A percentile compares a stretch with the other conserved stretches of the same genome.
These are phyloP conservation scores for Arabidopsis arenosa DNA, from an alignment of 345 rosid genomes.

Conservation along the genomic window DNA sequence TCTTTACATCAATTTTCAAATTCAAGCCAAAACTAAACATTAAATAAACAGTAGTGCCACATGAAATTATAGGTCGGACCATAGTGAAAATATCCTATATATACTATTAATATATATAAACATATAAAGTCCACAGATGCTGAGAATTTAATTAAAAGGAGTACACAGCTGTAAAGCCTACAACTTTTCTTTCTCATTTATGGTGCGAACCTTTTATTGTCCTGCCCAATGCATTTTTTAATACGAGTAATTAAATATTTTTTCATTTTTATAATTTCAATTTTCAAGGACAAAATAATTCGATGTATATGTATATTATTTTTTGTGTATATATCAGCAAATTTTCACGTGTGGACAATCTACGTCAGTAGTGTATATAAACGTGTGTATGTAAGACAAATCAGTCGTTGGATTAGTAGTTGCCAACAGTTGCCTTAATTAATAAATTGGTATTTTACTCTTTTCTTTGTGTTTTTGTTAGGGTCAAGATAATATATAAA, in stretches of 20 bases:
- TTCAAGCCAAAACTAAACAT: constrained; percentile 8
- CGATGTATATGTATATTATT: constrained; percentile 15
- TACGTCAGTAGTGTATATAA: background rate
- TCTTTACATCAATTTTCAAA: constrained; percentile 4
- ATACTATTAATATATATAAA: constrained; percentile 30
- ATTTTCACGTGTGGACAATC: constrained; percentile 32
- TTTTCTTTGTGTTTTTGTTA: constrained; percentile 27
- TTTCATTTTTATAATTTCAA: constrained; percentile 27
- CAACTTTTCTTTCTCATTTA: constrained; percentile 46
- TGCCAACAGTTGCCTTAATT: constrained; percentile 39
- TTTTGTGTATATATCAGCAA: background rate
- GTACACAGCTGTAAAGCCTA: constrained; percentile 48
- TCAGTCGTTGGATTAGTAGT: constrained; percentile 45
- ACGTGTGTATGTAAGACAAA: constrained; percentile 38
- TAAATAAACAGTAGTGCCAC: constrained; percentile 31
- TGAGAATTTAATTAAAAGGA: constrained; percentile 43
- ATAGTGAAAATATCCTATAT: constrained; percentile 18
- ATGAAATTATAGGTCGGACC: constrained; percentile 41
- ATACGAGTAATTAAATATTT: constrained; percentile 15
- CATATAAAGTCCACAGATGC: constrained; percentile 40
- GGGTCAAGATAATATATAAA: constrained; percentile 35
- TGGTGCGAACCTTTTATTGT: constrained; percentile 47
- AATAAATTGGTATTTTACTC: constrained; percentile 17
- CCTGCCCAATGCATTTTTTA: constrained; percentile 45
- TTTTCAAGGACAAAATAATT: constrained; percentile 43